Conservation (phyloP, 140 eudicot genomes). For the Stevia rebaudiana region DNA sequence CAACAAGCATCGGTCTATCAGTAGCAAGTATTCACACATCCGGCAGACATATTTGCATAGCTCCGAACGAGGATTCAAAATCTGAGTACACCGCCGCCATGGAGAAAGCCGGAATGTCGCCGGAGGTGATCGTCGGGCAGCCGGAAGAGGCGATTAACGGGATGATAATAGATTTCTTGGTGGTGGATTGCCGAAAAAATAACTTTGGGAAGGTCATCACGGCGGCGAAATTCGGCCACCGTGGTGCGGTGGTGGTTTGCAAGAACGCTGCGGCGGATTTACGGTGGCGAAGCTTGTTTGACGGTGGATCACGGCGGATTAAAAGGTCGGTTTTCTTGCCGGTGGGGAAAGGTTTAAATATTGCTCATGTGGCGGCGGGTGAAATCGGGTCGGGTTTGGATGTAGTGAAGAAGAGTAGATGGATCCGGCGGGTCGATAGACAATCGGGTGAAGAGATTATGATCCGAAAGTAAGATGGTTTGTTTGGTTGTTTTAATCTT, state of each 20-base stretch:
- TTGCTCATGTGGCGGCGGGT: constrained; percentile 70
- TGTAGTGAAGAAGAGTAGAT: constrained; percentile 40
- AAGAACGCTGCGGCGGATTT: constrained; percentile 59
- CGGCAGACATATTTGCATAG: constrained; percentile 78
- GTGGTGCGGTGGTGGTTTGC: constrained; percentile 82
- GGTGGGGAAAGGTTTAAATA: constrained; percentile 76
- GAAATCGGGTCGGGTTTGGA: constrained; percentile 25
- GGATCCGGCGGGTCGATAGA: constrained; percentile 60
- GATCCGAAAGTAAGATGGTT: constrained; percentile 40
- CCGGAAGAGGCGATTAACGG: constrained; percentile 51
- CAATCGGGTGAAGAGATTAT: constrained; percentile 70
- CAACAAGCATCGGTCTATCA: constrained; percentile 67
- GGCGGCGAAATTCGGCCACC: constrained; percentile 66
- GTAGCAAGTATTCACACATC: constrained; percentile 63
- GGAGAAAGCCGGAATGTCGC: constrained; percentile 37
- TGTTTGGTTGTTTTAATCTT: not conserved
- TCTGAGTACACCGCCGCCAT: constrained; percentile 43
- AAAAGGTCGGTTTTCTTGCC: constrained; percentile 65
- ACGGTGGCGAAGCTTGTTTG: constrained; percentile 44
- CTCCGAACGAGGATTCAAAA: constrained; percentile 51
- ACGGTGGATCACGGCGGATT: constrained; percentile 50
- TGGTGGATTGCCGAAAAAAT: constrained; percentile 43
- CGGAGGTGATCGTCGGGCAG: constrained; percentile 50
- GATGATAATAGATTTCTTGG: constrained; percentile 59
- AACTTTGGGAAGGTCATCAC: constrained; percentile 38